Evolutionary conservation across 192 early-diverging fungal species (phyloP), one percentile per base, ranked within the genome.

Genomic region (Gonapodya sp.): DNA sequence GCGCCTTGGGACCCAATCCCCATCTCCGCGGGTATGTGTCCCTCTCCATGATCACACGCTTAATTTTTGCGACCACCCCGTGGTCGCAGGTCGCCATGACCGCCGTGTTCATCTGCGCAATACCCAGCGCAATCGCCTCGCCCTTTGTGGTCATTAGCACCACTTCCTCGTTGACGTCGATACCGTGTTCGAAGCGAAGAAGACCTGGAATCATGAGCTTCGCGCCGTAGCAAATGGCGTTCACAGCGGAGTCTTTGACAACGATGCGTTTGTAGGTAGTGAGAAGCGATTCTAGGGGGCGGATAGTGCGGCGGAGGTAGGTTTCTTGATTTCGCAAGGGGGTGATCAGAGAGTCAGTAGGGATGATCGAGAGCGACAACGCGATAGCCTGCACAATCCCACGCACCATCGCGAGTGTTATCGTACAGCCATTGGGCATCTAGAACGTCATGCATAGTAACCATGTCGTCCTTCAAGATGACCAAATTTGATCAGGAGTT

Each of bases 121-220:
- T 94, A 78, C 92, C 96, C n/a, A 99, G 88, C 24, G 97, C 97
- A 83, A 99, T 97, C 36, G 97, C 97, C 85, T 99, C 97, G 81
- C 97, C 97, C 92, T 99, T 99, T 85, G 97, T 99, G 72, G 97
- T 95, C 94, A 99, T 99, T 82, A 99, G 87, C 32, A 99, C 96
- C 73, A 99, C 92, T 87, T 99, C 97, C 84, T 99, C 96, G 86
- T 96, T 90, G 83, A 98, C 83, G 85, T 99, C 97, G 84, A 99
- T 93, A 72, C 93, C 96, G 80, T 93, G 93, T 87, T 98, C 96
- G 82, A 95, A 99, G 35, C 96, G 94, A 78, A 99, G 88, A 31
- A 98, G 92, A 85, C 97, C 97, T 31, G 97, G 97, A 79, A 99
- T 91, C 97, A 99, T 98, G 74, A 98, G 86, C 91, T 98, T 97